These are phyloP conservation scores for Saksenaea vasiformis DNA, from an alignment of 371 early-diverging fungal genomes.

Conservation along the genomic window DNA sequence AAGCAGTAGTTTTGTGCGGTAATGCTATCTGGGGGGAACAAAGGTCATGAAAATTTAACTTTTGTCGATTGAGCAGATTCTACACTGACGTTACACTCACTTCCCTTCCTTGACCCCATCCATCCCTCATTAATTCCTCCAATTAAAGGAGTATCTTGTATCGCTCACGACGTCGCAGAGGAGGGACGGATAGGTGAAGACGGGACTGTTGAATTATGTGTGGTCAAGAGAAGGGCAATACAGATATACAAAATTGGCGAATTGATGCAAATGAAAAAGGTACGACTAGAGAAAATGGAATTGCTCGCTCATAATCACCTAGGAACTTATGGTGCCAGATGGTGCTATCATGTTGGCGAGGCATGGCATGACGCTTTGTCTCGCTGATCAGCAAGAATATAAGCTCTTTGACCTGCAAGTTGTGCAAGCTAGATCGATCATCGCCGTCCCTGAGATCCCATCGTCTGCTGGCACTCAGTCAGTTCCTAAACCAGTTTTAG, in stretches of 20 bases:
- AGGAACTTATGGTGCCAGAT: constrained; percentile 71
- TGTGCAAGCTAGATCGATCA: constrained; percentile 54
- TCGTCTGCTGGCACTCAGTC: constrained; percentile 23
- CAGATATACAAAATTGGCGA: constrained; percentile 60
- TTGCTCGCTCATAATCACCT: not conserved
- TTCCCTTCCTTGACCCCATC: constrained; percentile 65
- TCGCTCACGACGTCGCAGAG: constrained; percentile 59
- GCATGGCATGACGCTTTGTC: constrained; percentile 56
- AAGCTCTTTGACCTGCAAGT: constrained; percentile 60
- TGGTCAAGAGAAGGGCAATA: constrained; percentile 64
- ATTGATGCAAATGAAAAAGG: constrained; percentile 54
- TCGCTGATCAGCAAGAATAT: constrained; percentile 69
- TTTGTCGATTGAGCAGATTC: constrained; percentile 44
- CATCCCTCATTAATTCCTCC: constrained; percentile 52
- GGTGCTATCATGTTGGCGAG: constrained; percentile 61
- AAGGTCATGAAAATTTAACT: not conserved
- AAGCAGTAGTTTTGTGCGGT: constrained; percentile 75
- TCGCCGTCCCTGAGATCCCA: constrained; percentile 57
- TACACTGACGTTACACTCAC: constrained; percentile 62
- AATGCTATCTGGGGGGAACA: constrained; percentile 16
- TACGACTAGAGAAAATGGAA: constrained; percentile 9
- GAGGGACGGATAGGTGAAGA: constrained; percentile 61
- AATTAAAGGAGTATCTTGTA: constrained; percentile 71
- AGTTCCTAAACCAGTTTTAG: constrained; percentile 61
- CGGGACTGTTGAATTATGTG: constrained; percentile 63